Percentiles rank a stretch among this genome's conserved stretches.
These are phyloP conservation scores for Neofusicoccum sp. DNA, from an alignment of 2,329 filamentous ascomycete genomes.

Conservation along the genomic window DNA sequence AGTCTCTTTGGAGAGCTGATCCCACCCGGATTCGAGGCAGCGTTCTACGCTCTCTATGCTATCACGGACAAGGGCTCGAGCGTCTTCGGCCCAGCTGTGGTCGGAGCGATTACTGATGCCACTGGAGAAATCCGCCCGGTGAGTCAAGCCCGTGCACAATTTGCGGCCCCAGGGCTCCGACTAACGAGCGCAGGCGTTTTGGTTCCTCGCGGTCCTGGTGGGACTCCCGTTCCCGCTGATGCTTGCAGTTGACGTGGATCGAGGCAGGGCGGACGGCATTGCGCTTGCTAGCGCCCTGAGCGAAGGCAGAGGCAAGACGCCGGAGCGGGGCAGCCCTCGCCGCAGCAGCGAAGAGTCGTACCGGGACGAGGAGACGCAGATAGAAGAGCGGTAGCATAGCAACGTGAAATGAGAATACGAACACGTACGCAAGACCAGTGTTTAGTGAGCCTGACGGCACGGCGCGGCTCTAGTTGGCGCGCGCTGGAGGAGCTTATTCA, in stretches of 20 bases:
- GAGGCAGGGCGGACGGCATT: slow-evolving; percentile 47
- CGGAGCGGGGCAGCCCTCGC: slow-evolving; percentile 2
- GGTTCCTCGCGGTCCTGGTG: slow-evolving; percentile 86
- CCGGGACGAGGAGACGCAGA: slow-evolving; percentile 10
- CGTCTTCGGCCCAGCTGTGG: slow-evolving; percentile 90
- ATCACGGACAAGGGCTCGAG: slow-evolving; percentile 97
- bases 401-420: slow-evolving; percentile 12
- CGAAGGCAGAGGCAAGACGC: slow-evolving; percentile 21
- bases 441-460: neutral
- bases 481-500: slow-evolving; percentile 4
- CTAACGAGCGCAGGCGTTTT: slow-evolving; percentile 65
- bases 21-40: slow-evolving; percentile 89
- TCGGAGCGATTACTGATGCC: slow-evolving; percentile 85
- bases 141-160: slow-evolving; percentile 24
- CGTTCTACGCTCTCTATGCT: slow-evolving; percentile 94
- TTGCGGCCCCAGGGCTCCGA: neutral
- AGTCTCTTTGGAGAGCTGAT: slow-evolving; percentile 93
- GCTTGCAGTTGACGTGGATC: slow-evolving; percentile 79
- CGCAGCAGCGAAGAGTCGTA: neutral
- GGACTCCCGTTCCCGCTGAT: slow-evolving; percentile 83
- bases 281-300: slow-evolving; percentile 44
- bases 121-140: slow-evolving; percentile 53
- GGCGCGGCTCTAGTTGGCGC: neutral
- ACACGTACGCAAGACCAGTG: neutral
- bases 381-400: neutral